Conservation (phyloP, 164 flowering plant species). For the Sextonia rubra region DNA sequence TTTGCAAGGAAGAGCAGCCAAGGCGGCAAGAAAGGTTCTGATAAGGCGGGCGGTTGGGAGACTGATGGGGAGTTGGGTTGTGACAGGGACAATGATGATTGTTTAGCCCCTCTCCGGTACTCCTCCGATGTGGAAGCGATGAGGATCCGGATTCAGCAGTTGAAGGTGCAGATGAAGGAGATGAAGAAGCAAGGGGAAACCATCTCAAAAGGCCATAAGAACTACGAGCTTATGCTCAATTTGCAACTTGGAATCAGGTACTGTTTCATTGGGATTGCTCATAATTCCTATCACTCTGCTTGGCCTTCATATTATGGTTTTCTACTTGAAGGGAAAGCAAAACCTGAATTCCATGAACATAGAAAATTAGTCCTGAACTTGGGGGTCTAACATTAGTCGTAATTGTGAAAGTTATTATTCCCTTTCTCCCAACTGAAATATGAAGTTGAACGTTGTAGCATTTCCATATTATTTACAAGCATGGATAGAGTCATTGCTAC, state of each 20-base stretch:
- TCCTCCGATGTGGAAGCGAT: conserved; percentile 25
- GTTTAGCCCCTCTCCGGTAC: conserved; percentile 20
- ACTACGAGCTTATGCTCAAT: conserved; percentile 42
- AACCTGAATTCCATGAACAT: no score
- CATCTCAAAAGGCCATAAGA: conserved; percentile 36
- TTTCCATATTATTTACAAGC: no score
- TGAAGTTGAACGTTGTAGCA: no score
- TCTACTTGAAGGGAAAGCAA: no score
- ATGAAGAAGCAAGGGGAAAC: conserved; percentile 63
- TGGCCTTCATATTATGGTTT: neutral
- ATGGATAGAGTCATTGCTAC: no score
- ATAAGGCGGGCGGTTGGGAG: conserved; percentile 41
- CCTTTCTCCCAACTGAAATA: no score
- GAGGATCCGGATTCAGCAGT: conserved; percentile 16
- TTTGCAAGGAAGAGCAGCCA: conserved; percentile 35
- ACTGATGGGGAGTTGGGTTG: conserved; percentile 16
- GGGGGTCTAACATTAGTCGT: no score
- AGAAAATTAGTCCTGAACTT: no score
- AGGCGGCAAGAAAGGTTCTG: conserved; percentile 31
- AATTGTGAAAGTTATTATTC: no score
- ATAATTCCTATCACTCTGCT: neutral
- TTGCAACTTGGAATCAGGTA: conserved; percentile 40
- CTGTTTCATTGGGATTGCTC: neutral
- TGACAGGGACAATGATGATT: conserved; percentile 20
- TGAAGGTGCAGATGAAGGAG: conserved; percentile 29